A percentile compares a stretch with the other conserved stretches of the same genome.
Conservation (phyloP, 768 basidiomycete genomes). For the Pleurotus ostreatus region DNA sequence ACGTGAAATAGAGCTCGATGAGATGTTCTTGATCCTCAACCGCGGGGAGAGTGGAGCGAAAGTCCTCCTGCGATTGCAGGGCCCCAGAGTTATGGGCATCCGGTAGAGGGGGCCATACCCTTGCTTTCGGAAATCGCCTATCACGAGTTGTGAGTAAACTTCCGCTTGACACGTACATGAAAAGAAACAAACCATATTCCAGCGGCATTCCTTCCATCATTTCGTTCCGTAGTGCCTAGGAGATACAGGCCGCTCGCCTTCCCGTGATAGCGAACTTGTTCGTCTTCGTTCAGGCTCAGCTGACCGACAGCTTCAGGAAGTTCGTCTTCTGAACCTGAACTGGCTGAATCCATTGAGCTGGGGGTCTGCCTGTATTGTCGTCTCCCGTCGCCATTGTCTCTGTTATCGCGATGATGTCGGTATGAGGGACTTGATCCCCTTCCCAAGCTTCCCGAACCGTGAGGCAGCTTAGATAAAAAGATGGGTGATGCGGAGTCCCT, state of each 20-base stretch:
- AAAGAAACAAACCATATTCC: slow-evolving; percentile 60
- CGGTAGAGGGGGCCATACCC: slow-evolving; percentile 78
- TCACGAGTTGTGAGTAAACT: slow-evolving; percentile 1
- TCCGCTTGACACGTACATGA: slow-evolving; percentile 5
- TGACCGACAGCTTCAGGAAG: slow-evolving; percentile 75
- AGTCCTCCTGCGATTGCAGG: slow-evolving; percentile 28
- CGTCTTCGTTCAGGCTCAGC: slow-evolving; percentile 83
- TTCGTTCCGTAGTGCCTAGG: slow-evolving; percentile 54
- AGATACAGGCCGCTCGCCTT: slow-evolving; percentile 81
- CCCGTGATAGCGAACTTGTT: slow-evolving; percentile 83
- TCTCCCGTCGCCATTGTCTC: slow-evolving; percentile 3
- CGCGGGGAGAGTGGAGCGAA: slow-evolving; percentile 48
- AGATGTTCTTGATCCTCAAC: slow-evolving; percentile 60
- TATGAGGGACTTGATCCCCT: background rate
- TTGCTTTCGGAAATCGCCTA: slow-evolving; percentile 81
- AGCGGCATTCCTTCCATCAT: slow-evolving; percentile 66
- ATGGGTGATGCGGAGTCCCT: slow-evolving; percentile 6
- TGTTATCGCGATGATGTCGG: slow-evolving; percentile 6
- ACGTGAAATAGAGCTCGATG: slow-evolving; percentile 72
- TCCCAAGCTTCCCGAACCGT: slow-evolving; percentile 5
- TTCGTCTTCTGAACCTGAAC: slow-evolving; percentile 37
- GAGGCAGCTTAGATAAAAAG: slow-evolving; percentile 10
- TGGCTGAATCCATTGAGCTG: slow-evolving; percentile 26
- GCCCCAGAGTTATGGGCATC: slow-evolving; percentile 17
- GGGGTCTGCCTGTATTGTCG: slow-evolving; percentile 25